These are phyloP conservation scores for Aphanomyces cochlioides DNA, from an alignment of 352 stramenopile genomes.

Conservation along the genomic window DNA sequence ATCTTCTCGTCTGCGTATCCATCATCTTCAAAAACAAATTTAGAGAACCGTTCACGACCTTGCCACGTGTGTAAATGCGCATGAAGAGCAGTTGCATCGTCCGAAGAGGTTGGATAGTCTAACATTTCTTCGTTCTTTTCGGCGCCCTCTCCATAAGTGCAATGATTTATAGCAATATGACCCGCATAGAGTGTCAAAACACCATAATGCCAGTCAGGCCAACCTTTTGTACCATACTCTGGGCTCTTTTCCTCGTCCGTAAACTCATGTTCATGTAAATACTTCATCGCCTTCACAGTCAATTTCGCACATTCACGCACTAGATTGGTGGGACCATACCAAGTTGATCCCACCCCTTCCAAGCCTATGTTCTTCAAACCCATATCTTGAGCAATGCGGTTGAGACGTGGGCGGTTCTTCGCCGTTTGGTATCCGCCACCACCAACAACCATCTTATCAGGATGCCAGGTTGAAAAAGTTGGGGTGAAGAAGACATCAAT, in stretches of 20 bases:
- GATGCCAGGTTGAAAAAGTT: conserved; percentile 13
- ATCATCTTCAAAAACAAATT: not conserved
- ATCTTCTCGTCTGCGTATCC: not conserved
- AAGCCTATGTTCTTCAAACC: not conserved
- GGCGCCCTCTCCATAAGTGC: not conserved
- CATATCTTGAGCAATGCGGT: not conserved
- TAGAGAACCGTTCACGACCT: conserved; percentile 5
- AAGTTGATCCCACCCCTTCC: conserved; percentile 3
- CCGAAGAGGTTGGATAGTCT: conserved; percentile 7
- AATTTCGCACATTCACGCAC: conserved; percentile 2
- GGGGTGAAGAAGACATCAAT: conserved; percentile 18
- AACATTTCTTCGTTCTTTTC: conserved; percentile 5
- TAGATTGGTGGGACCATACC: not conserved
- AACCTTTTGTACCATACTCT: conserved; percentile 12
- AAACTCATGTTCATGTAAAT: conserved; percentile 16
- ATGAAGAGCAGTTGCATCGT: not conserved
- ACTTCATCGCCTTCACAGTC: conserved; percentile 17
- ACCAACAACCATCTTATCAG: not conserved
- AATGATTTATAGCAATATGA: conserved; percentile 13
- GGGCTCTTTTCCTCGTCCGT: conserved; percentile 13
- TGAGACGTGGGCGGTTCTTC: not conserved
- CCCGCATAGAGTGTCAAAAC: conserved; percentile 18
- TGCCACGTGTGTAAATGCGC: conserved; percentile 16
- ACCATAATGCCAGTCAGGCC: conserved; percentile 24
- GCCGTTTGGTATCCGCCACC: not conserved